Evolutionary conservation across 192 early-diverging fungal genomes (phyloP), one percentile per base, ranked within the genome.

Genomic region (Entomortierella chlamydospora): DNA sequence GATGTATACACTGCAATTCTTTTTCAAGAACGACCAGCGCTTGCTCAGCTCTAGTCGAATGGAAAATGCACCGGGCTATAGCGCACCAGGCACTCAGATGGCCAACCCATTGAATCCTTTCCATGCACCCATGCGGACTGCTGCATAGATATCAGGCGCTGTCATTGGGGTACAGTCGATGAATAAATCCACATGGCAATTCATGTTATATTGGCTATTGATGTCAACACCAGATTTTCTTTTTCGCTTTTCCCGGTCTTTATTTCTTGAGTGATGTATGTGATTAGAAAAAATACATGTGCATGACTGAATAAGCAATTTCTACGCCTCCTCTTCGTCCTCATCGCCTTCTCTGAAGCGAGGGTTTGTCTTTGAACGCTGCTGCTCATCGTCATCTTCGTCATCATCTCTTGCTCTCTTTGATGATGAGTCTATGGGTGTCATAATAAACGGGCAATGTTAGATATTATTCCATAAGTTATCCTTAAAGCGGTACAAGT

Each of bases 1-100:
- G 69, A 89, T 89, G 81, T 99, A 92, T 78, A 91, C 91, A 23
- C 74, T 99, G 69, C 97, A 99, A 77, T 94, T 97, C 83, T 96
- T 98, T 70, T 99, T 93, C 81, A 94, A 93, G 71, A 86, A 86
- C 41, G 88, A 89, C 49, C 81, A 77, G 67, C 60, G 67, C 15
- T 26, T 79, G 68, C 58, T 79, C 28, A 79, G 68, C 18, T 70
- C 76, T 18, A 70, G 62, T 56, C 54, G 68, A 13, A 79, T 79
- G 76, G 76, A 79, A 57, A 79, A 22, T 43, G 76, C 76, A 15
- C 76, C 76, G 23, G 76, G 76, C 0, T 79, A 79, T 22, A 57
- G 57, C 30, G 37, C 45, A 4, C 57, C 76, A 3, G 76, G 76
- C 0, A 61, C 62, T 23, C 76, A 79, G 57, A 79, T 79, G 76